Evolutionary conservation across 2,329 filamentous ascomycete species (phyloP).

Genomic region (Ilyonectria mors-panacis): DNA sequence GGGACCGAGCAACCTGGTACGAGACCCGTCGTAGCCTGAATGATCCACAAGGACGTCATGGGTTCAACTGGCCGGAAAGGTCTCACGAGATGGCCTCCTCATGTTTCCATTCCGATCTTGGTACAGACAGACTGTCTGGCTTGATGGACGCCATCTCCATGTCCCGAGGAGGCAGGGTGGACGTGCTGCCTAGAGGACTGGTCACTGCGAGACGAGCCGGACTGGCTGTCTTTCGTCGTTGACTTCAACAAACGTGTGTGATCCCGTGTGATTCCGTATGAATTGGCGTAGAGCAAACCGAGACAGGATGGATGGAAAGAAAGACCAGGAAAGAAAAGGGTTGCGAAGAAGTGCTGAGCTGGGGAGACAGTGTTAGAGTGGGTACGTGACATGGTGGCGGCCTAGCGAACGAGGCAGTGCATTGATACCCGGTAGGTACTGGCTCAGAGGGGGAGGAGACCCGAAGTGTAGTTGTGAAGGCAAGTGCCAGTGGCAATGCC

Average conservation of each 20-base stretch:
- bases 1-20: constrained; percentile 21
- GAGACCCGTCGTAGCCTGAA: constrained; percentile 19
- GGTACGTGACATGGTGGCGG: constrained; percentile 8
- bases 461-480: constrained; percentile 1
- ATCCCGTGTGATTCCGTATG: background rate
- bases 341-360: background rate
- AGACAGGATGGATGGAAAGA: background rate
- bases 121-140: background rate
- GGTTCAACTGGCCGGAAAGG: constrained; percentile 1
- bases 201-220: background rate
- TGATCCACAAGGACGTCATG: constrained; percentile 26
- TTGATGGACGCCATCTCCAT: background rate
- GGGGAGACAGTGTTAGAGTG: background rate
- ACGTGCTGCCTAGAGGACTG: background rate
- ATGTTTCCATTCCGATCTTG: background rate
- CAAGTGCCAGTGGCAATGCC: constrained; percentile 1
- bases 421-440: constrained; percentile 1
- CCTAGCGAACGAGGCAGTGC: constrained; percentile 27
- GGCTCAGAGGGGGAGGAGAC: background rate
- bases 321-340: background rate
- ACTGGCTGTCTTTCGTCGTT: background rate
- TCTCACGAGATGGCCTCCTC: background rate
- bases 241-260: background rate
- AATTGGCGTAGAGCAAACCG: background rate
- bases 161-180: background rate